Evolutionary conservation across 2,329 filamentous ascomycete species (phyloP), one percentile per base, ranked within the genome.

Genomic region (Venturia oleaginea): DNA sequence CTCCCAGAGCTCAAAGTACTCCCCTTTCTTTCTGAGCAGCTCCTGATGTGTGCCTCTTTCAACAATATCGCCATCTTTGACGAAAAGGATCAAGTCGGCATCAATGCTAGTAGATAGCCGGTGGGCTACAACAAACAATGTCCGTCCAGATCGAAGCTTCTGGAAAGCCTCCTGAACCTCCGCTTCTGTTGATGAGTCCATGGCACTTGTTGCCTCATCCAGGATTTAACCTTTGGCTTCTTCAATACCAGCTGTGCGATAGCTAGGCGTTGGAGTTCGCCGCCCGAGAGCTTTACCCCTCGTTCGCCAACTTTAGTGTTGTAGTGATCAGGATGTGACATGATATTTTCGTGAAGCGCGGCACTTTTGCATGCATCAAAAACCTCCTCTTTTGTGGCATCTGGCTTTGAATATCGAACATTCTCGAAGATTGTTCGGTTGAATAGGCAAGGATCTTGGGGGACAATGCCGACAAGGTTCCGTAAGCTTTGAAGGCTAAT

Each of bases 151-250:
- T 67, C 84, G 86, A 8, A 88, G 77, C 61, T 77, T 78, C 64
- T 76, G 77, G 62, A 89, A 80, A 0, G 86, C 86, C 40, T 83
- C 77, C 68, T 88, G 86, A 55, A 88, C 88, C 68, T 85, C 82
- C 65, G 85, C 83, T 72, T 89, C 86, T 1, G 85, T 88, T 0
- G 80, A 81, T 37, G 89, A 87, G 68, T 93, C 88, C 84, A 96
- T 91, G 61, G 91, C 90, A 59, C 89, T 91, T 64, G 93, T 95
- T 0, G 92, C 87, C 77, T 96, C 92, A 71, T 96, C 92, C 0
- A 96, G 82, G 0, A 94, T 82, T 4, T 83, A 51, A 96, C 83
- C 69, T 94, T 90, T 0, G 90, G 88, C 66, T 84, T 84, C 76
- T 92, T 92, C 72, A 95, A 84, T 59, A 92, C 80, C 8, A 91